Evolutionary conservation across 495 filamentous ascomycete species (phyloP).

Genomic region (Neurospora discreta): DNA sequence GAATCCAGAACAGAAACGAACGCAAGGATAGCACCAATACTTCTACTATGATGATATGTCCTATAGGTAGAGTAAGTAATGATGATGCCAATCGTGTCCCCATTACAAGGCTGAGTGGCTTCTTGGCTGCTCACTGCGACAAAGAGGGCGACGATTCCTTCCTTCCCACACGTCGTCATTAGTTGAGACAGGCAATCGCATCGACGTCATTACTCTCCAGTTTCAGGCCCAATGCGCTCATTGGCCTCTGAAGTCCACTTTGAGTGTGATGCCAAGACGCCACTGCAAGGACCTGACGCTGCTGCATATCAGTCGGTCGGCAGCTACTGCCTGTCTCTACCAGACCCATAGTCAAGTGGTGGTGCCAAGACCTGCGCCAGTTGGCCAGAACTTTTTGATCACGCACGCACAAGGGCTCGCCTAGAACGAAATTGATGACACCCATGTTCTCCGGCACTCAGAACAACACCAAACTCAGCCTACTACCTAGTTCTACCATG

Average conservation of each 20-base stretch:
- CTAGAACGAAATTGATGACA: too few species aligned
- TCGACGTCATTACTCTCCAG: background rate
- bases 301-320: background rate
- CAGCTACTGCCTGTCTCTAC: background rate
- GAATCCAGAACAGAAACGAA: background rate
- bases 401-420: too few species aligned
- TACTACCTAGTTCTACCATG: too few species aligned
- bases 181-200: background rate
- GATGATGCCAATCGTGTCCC: background rate
- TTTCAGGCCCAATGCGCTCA: background rate
- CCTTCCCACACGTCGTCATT: background rate
- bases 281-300: background rate
- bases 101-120: background rate
- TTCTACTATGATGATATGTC: background rate
- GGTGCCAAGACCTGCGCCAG: background rate
- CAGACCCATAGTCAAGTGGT: background rate
- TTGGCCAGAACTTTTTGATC: background rate
- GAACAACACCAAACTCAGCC: too few species aligned
- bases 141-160: background rate
- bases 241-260: background rate
- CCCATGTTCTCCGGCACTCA: too few species aligned
- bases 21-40: background rate
- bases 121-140: background rate
- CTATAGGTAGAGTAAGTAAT: too few species aligned
- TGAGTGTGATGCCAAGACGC: background rate